phyloP scores from a whole-genome alignment of 345 rosid species.

The Hirschfeldia incana region DNA sequence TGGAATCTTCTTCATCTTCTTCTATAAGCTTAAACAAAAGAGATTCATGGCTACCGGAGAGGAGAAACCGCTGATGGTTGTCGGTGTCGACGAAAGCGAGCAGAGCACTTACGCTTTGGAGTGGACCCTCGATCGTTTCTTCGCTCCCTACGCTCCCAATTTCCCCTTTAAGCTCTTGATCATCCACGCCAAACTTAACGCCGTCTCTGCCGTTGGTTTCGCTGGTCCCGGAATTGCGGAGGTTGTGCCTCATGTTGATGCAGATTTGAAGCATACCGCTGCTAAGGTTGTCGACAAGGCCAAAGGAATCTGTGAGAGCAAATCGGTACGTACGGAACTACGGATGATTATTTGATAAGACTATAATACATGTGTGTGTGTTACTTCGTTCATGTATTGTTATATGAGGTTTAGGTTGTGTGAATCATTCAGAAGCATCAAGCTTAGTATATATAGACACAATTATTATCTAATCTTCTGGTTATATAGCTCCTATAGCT shows the following conservation, averaged over 20 bases:
- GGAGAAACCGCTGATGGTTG: constrained; percentile 57
- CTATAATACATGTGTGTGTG: neutral
- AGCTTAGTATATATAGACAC: neutral
- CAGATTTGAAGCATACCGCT: constrained; percentile 74
- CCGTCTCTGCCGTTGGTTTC: constrained; percentile 59
- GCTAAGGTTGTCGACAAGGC: constrained; percentile 67
- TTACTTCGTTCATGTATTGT: neutral
- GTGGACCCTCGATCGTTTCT: constrained; percentile 86
- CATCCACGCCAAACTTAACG: constrained; percentile 76
- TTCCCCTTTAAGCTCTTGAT: constrained; percentile 73
- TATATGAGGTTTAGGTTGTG: neutral
- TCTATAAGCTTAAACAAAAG: neutral
- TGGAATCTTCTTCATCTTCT: neutral
- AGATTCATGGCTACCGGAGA: constrained; percentile 44
- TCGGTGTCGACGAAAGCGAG: constrained; percentile 71
- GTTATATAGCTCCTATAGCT: neutral
- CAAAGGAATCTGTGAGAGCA: constrained; percentile 53
- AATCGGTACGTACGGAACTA: constrained; percentile 49
- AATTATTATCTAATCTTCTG: neutral
- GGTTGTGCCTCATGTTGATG: constrained; percentile 62
- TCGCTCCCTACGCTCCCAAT: constrained; percentile 53
- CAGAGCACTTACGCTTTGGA: constrained; percentile 76
- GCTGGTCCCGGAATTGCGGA: constrained; percentile 89
- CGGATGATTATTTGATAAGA: neutral
- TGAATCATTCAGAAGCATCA: neutral